Evolutionary conservation across 768 basidiomycete genomes (phyloP).

Genomic region (Lanmaoa rubissima): DNA sequence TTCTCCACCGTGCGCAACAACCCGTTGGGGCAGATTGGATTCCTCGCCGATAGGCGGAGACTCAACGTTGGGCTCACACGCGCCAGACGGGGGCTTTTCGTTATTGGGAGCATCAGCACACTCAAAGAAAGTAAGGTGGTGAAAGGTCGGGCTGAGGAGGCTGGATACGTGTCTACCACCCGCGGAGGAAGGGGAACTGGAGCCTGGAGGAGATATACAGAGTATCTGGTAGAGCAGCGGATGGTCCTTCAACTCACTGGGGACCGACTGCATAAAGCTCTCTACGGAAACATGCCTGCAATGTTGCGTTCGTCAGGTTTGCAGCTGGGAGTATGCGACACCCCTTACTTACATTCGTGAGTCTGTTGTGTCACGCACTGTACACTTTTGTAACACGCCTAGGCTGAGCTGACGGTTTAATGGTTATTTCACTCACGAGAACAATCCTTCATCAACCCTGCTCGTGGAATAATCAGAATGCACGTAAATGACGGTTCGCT

Average conservation of each 20-base stretch:
- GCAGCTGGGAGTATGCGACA: constrained; percentile 4
- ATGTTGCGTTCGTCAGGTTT: constrained; percentile 4
- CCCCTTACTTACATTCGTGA: constrained; percentile 12
- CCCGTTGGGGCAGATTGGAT: constrained; percentile 73
- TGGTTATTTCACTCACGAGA: constrained; percentile 5
- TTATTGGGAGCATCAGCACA: constrained; percentile 72
- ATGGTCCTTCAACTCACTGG: constrained; percentile 52
- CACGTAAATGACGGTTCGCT: constrained; percentile 10
- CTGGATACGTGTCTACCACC: constrained; percentile 7
- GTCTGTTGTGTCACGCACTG: neutral
- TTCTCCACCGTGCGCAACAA: constrained; percentile 93
- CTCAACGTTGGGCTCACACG: constrained; percentile 91
- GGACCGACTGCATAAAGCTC: constrained; percentile 38
- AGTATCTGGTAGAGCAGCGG: constrained; percentile 50
- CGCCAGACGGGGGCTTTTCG: constrained; percentile 81
- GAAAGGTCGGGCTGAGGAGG: constrained; percentile 18
- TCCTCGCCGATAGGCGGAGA: constrained; percentile 80
- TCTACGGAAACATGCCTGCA: constrained; percentile 24
- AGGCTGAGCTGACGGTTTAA: neutral
- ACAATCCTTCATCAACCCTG: constrained; percentile 11
- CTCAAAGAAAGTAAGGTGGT: constrained; percentile 47
- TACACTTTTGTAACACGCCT: neutral
- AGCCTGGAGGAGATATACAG: constrained; percentile 61
- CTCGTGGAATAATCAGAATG: constrained; percentile 11
- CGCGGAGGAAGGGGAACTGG: constrained; percentile 43